phyloP scores from a whole-genome alignment of 345 rosid genomes.

The Ceriops decandra region DNA sequence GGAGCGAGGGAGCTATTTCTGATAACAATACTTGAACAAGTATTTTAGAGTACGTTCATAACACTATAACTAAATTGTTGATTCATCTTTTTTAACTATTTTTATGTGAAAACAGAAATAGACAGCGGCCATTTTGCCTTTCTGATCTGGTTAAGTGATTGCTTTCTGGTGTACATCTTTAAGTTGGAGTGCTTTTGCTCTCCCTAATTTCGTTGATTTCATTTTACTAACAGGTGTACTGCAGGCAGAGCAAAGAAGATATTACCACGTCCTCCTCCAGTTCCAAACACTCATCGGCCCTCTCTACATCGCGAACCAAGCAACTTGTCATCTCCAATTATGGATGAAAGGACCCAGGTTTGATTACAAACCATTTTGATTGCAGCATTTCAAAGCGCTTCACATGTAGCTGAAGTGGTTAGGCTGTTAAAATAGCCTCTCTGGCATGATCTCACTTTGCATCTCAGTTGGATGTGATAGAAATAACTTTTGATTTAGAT shows the following conservation, averaged over 20 bases:
- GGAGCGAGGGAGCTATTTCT: too few species aligned
- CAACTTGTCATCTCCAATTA: conserved; percentile 14
- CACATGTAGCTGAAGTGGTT: not conserved
- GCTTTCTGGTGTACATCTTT: not conserved
- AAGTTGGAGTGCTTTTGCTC: not conserved
- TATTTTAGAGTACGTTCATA: too few species aligned
- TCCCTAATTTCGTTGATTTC: conserved; percentile 3
- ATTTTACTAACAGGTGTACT: conserved; percentile 30
- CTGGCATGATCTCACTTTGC: not conserved
- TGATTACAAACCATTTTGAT: not conserved
- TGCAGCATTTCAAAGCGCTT: not conserved
- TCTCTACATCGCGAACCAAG: conserved; percentile 21
- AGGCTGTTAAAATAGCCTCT: too few species aligned
- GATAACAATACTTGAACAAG: too few species aligned
- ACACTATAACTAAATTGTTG: too few species aligned
- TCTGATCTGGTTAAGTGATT: not conserved
- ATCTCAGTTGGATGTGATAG: not conserved
- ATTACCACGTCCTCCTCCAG: conserved; percentile 64
- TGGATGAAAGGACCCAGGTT: conserved; percentile 52
- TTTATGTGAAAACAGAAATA: too few species aligned
- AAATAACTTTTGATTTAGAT: too few species aligned
- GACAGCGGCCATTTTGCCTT: too few species aligned
- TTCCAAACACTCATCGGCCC: conserved; percentile 31
- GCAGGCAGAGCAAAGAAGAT: conserved; percentile 49
- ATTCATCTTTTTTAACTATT: too few species aligned